Evolutionary conservation across 2,329 filamentous ascomycete species (phyloP), one percentile per base, ranked within the genome.

Genomic region (Xylariaceae sp.): DNA sequence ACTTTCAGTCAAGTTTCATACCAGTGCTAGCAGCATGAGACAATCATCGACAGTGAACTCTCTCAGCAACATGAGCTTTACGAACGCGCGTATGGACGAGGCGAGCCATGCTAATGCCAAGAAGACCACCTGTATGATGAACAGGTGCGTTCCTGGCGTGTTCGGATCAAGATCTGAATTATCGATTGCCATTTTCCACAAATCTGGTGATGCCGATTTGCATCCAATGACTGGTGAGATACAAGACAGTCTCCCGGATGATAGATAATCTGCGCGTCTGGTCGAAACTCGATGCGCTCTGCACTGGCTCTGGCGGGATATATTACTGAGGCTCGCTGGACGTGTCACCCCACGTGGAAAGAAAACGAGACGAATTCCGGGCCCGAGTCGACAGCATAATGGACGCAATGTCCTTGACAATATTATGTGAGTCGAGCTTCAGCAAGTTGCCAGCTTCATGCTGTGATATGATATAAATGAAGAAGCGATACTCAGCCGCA

Each of bases 21-120:
- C 80, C 70, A 80, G 69, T 2, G 78, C 76, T 34, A 71, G 53
- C 18, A 80, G 70, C 66, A 80, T 79, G 51, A 81, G 67, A 62
- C 73, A 77, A 71, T 83, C 80, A 53, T 82, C 80, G 2, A 73
- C 42, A 0, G 75, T 72, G 39, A 78, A 68, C 35, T 73, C 75
- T 54, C 75, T 77, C 45, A 78, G 70, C 18, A 82, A 67, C 34
- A 74, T 69, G 0, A 73, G 53, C 58, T 79, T 77, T 51, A 79
- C 78, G 65, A 78, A 80, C 7, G 74, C 74, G 13, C 80, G 75
- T 44, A 80, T 64, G 44, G 74, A 61, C 56, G 77, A 70, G 9
- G 75, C 70, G 15, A 75, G 23, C 59, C 73, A 76, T n/a, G 74
- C 67, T 1, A 74, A 37, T 6, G 67, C 56, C 9, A 77, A 67